These are phyloP conservation scores for Pleurotus platypus DNA, from an alignment of 768 basidiomycete species.

Conservation along the genomic window DNA sequence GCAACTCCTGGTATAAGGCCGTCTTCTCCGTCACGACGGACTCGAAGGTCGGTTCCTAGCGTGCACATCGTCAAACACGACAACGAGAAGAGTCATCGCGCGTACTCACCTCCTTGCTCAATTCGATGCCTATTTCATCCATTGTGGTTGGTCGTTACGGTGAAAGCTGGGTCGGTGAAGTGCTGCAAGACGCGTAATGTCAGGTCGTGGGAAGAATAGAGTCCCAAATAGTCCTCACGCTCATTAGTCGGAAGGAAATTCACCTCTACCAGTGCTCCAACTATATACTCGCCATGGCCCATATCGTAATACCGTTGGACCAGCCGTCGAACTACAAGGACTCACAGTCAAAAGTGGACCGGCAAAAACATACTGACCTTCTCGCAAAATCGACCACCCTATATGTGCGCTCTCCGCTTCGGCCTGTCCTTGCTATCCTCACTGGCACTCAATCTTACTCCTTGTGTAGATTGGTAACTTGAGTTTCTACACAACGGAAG, in stretches of 20 bases:
- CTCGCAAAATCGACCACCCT: constrained; percentile 83
- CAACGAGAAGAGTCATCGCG: too few relatives aligned
- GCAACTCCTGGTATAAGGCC: constrained; percentile 80
- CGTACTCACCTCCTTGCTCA: constrained; percentile 69
- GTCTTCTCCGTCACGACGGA: constrained; percentile 87
- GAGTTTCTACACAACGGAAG: constrained; percentile 93
- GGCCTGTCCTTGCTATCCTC: constrained; percentile 5
- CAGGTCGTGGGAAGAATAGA: not conserved
- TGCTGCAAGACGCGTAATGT: constrained; percentile 6
- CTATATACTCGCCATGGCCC: constrained; percentile 53
- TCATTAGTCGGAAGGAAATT: too few relatives aligned
- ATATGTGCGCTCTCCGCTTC: constrained; percentile 61
- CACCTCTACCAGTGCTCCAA: not conserved
- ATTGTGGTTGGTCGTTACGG: constrained; percentile 37
- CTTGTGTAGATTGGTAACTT: constrained; percentile 75
- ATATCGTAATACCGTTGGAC: constrained; percentile 82
- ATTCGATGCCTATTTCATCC: constrained; percentile 89
- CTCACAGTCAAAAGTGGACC: constrained; percentile 79
- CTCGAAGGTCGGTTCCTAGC: constrained; percentile 86
- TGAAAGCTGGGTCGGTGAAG: not conserved
- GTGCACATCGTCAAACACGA: too few relatives aligned
- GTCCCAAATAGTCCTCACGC: too few relatives aligned
- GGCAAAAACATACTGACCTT: constrained; percentile 74
- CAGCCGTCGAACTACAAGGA: constrained; percentile 98
- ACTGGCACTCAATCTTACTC: constrained; percentile 8